A percentile compares a stretch with the other conserved stretches of the same genome.
Conservation (phyloP, 345 rosid genomes). For the Raphanus raphanistrum region DNA sequence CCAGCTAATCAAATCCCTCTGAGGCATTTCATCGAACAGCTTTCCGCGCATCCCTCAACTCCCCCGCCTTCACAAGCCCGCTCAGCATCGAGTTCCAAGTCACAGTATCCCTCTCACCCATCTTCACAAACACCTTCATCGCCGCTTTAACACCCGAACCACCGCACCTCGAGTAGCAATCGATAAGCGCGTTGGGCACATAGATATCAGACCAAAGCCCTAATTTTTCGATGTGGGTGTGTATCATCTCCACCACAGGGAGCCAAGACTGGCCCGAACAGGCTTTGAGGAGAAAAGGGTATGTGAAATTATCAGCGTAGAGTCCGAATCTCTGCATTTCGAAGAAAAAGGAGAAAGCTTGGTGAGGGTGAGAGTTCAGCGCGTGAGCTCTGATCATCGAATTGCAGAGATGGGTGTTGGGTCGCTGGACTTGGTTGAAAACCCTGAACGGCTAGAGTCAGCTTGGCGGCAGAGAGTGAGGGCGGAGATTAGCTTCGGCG, state of each 20-base stretch:
- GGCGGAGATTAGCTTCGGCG: slow-evolving; percentile 74
- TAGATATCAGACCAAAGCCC: slow-evolving; percentile 71
- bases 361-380: slow-evolving; percentile 47
- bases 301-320: slow-evolving; percentile 71
- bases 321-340: slow-evolving; percentile 63
- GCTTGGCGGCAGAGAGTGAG: slow-evolving; percentile 62
- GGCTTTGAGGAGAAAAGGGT: slow-evolving; percentile 78
- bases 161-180: slow-evolving; percentile 77
- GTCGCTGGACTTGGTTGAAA: slow-evolving; percentile 59
- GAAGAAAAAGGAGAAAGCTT: slow-evolving; percentile 60
- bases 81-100: slow-evolving; percentile 81
- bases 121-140: slow-evolving; percentile 53
- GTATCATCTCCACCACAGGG: slow-evolving; percentile 67
- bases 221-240: slow-evolving; percentile 61
- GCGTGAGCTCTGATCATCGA: slow-evolving; percentile 69
- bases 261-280: slow-evolving; percentile 55
- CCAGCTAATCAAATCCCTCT: slow-evolving; percentile 75
- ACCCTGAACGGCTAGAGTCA: slow-evolving; percentile 55
- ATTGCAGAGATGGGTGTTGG: slow-evolving; percentile 62
- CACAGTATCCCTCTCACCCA: slow-evolving; percentile 65
- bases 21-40: slow-evolving; percentile 81
- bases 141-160: slow-evolving; percentile 59
- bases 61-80: slow-evolving; percentile 60
- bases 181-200: slow-evolving; percentile 84
- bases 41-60: slow-evolving; percentile 53